Evolutionary conservation across 352 stramenopile species (phyloP).

Genomic region (Phytophthora vignae): DNA sequence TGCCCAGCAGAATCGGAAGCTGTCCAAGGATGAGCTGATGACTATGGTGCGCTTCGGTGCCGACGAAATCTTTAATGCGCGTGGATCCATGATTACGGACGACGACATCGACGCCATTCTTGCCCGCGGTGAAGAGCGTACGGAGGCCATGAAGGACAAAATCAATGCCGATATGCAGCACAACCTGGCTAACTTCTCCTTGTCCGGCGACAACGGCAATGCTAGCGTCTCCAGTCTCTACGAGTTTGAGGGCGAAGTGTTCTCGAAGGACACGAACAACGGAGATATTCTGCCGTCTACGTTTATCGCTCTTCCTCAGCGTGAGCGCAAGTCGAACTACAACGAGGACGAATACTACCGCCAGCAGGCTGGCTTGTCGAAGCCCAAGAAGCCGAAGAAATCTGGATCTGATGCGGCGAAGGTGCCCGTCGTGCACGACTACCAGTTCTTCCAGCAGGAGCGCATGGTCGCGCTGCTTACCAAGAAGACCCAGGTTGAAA

Average conservation of each 20-base stretch:
- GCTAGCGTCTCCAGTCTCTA: constrained; percentile 84
- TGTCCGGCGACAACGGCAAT: constrained; percentile 89
- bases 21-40: constrained; percentile 98
- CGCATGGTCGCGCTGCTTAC: constrained; percentile 88
- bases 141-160: constrained; percentile 88
- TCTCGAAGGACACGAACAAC: constrained; percentile 87
- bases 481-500: constrained; percentile 91
- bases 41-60: constrained; percentile 94
- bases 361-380: constrained; percentile 80
- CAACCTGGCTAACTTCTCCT: constrained; percentile 96
- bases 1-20: constrained; percentile 92
- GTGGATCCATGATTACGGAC: constrained; percentile 91
- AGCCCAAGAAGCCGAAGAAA: constrained; percentile 91
- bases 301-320: constrained; percentile 89
- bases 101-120: constrained; percentile 94
- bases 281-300: constrained; percentile 88
- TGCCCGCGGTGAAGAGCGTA: constrained; percentile 92
- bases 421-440: constrained; percentile 93
- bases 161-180: constrained; percentile 94
- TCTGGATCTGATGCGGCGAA: constrained; percentile 88
- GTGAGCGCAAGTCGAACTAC: constrained; percentile 93
- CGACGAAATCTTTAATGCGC: constrained; percentile 91
- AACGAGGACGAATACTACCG: constrained; percentile 98
- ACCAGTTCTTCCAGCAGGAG: constrained; percentile 95
- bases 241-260: constrained; percentile 91